Base-by-base conservation (phyloP, 805 yeast species). In the Nakazawaea ernobii region DNA sequence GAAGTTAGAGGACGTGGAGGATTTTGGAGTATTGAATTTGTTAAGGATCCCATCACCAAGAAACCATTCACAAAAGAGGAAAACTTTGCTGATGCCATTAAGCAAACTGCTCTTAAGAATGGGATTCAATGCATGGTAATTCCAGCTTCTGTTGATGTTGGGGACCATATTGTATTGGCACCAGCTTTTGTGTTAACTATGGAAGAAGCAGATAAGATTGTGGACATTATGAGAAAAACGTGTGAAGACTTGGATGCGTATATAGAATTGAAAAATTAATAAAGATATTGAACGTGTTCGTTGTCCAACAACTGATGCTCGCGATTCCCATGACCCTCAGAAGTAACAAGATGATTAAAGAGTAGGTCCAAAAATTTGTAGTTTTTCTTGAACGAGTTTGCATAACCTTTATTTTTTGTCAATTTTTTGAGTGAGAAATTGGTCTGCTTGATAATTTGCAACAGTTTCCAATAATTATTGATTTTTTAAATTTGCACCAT, bases 1-100 rank as follows among this genome's bases (percentile, higher is more conserved):
- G 75, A 74, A 44, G 69, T 76, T 26, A 68, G 81, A 62, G 83
- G 83, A 30, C 53, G 68, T 48, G 82, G 82, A 46, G 73, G 76
- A 9, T 77, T 77, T 62, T 74, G 80, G 74, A 69, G 75, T 1
- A 50, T 76, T 48, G 82, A 77, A 58, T 64, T 75, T 32, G 78
- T 76, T 47, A 68, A 74, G 54, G 63, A 75, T 55, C 68, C 66
- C 40, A 56, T 39, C 7, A 73, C 80, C 4, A 75, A 73, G 53
- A 75, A 74, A 53, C 66, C 71, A 36, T 73, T 74, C 54, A 65
- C 62, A 20, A 49, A 55, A 10, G 56, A 56, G 13, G 52, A 62
- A 10, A 60, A 59, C 1, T 56, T 65, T 35, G 63, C 62, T 15
- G 58, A 55, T 45, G 58, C 56, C 49, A 57, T 73, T 33, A 60